Evolutionary conservation across 208 protist genomes (phyloP), one percentile per base, ranked within the genome.

Genomic region (Leptomonas pyrrhocoris): DNA sequence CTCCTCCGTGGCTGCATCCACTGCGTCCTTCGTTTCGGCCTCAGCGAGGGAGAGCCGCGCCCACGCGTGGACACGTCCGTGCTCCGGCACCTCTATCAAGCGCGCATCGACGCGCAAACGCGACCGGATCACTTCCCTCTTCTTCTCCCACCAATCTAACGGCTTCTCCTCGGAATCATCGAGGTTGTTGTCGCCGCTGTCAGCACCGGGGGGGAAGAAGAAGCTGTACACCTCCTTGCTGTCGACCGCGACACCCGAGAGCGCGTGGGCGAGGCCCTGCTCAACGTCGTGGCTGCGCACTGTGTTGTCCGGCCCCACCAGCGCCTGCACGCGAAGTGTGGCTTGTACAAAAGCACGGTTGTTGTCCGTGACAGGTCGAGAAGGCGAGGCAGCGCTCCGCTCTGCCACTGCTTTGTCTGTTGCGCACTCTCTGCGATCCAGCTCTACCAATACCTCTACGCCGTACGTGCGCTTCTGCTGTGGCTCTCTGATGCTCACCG

Each of bases 401-500:
- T 38, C 54, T 23, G 18, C 7, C 25, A 45, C 21, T 1, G 13
- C 34, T 9, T 38, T 67, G 6, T 51, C 30, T 6, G 38, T 50
- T 5, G 5, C 43, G 23, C 45, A 23, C 13, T 45, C 25, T 3
- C 16, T 16, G 19, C 42, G 51, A 13, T 36, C 25, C 36, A 73
- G 27, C 46, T 82, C 64, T 19, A 88, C 45, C 9, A 88, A 25
- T 30, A 84, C 73, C 53, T 64, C 53, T 4, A 89, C 82, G 36
- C 60, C 70, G 56, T 85, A 62, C 13, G 53, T 34, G 27, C 74
- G 73, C 59, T 80, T 75, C 63, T 68, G 70, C 9, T 56, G 59
- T 21, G 70, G 73, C 45, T 84, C 79, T 36, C 75, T 77, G 64
- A 96, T 84, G 51, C 61, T 78, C 16, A 92, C 74, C 31, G 83